phyloP scores from a whole-genome alignment of 306 rosid genomes.

The Cucurbita pepo region DNA sequence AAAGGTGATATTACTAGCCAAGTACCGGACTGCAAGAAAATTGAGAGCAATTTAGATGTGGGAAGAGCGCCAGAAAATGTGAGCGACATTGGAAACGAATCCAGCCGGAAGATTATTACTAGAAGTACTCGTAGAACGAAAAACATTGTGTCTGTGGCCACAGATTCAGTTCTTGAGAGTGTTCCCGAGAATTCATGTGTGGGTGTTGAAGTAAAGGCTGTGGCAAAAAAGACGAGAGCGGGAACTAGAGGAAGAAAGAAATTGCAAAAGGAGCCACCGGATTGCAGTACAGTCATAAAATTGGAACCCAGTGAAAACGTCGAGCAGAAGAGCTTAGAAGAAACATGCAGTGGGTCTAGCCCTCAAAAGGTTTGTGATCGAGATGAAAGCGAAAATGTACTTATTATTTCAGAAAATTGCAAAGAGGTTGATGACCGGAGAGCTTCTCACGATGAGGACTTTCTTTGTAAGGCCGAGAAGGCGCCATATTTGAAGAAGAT shows the following conservation, averaged over 20 bases:
- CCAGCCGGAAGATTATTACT: background rate
- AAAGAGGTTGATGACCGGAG: constrained; percentile 7
- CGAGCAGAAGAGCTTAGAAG: constrained; percentile 1
- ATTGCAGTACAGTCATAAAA: background rate
- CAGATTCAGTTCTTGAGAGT: background rate
- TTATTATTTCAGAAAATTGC: constrained; percentile 5
- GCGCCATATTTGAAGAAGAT: constrained; percentile 44
- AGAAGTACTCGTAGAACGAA: constrained; percentile 16
- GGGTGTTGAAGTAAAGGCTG: constrained; percentile 19
- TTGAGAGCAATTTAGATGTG: background rate
- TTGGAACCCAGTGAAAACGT: background rate
- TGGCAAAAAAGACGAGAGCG: constrained; percentile 13
- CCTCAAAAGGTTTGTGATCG: background rate
- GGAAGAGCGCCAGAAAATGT: constrained; percentile 1
- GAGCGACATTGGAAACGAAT: background rate
- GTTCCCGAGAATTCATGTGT: constrained; percentile 12
- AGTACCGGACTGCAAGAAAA: background rate
- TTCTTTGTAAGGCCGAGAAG: background rate
- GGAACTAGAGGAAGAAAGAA: constrained; percentile 17
- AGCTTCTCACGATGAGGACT: constrained; percentile 6
- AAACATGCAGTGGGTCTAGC: background rate
- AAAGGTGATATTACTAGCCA: constrained; percentile 1
- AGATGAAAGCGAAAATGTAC: background rate
- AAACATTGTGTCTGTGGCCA: constrained; percentile 1
- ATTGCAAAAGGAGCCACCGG: constrained; percentile 8